Base-by-base conservation (phyloP, 2,329 filamentous ascomycete genomes). In the Cladosporium sphaerospermum region DNA sequence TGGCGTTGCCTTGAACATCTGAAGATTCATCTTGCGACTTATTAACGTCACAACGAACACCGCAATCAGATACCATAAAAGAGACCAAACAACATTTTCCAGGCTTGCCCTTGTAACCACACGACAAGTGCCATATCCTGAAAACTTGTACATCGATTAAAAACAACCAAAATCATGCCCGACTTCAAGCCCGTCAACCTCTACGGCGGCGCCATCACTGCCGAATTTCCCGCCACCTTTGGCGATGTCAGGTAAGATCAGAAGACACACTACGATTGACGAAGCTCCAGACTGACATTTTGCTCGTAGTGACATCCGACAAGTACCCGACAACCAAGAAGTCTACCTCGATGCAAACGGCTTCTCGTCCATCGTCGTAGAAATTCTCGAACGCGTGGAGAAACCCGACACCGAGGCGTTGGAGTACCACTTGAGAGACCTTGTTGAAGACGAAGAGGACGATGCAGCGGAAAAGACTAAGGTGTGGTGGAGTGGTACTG, bases 281-380 rank as follows among this genome's bases (percentile, higher is more conserved):
- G 23, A 7, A 28, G 7, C 7, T 28, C 23, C 23, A 54, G 10
- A 16, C 43, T 45, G 11, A 32, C 41, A 43, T 14, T 34, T 13
- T 11, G 28, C 11, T 10, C 42, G 55, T 59, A 89, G 86, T 73
- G 79, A 80, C 52, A 78, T 90, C 61, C 83, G 87, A 58, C 80
- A 89, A 71, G 83, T 91, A 4, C 87, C 87, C 47, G 85, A 92
- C 68, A 88, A 95, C 70, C 91, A 97, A 74, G 92, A 96, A 76
- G 86, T 96, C 61, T 96, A 84, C 74, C 85, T 96, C 64, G 89
- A 95, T 67, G 79, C 81, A 59, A 79, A 86, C 57, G 90, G 89
- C 46, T 91, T 91, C 69, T 89, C 88, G 3, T 90, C 82, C 71
- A 84, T 96, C 68, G 91, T 96, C 62, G 80, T 96, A 70, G 92